phyloP scores from a whole-genome alignment of 75 land plant genomes.

The Selaginella tamariscina region DNA sequence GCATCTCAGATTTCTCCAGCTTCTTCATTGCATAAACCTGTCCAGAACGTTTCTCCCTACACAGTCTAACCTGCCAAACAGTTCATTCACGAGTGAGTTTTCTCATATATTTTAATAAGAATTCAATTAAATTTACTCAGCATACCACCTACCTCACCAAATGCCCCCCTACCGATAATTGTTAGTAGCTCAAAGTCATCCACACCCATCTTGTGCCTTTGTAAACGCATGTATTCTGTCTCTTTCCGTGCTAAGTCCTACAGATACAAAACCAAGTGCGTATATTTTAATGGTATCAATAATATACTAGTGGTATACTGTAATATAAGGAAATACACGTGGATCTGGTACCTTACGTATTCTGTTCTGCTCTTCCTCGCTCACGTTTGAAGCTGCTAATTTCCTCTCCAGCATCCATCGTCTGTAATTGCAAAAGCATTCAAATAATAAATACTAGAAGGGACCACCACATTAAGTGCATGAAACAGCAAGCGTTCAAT shows the following conservation, averaged over 20 bases:
- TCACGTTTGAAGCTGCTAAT: slow-evolving; percentile 62
- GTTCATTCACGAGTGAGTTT: too few species aligned
- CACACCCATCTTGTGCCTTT: slow-evolving; percentile 76
- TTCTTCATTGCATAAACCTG: slow-evolving; percentile 80
- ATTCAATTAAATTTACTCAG: background rate
- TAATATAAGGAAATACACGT: too few species aligned
- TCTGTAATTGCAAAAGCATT: slow-evolving; percentile 26
- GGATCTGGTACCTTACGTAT: too few species aligned
- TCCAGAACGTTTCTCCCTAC: slow-evolving; percentile 56
- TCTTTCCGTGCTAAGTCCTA: slow-evolving; percentile 72
- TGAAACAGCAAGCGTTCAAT: too few species aligned
- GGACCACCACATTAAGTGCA: too few species aligned
- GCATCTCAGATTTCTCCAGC: slow-evolving; percentile 73
- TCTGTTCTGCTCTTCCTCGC: slow-evolving; percentile 68
- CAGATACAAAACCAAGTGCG: too few species aligned
- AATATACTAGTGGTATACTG: too few species aligned
- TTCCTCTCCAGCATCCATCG: slow-evolving; percentile 58
- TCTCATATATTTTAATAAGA: too few species aligned
- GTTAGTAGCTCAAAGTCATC: slow-evolving; percentile 83
- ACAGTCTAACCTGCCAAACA: slow-evolving; percentile 63
- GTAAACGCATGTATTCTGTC: slow-evolving; percentile 79
- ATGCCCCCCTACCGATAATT: slow-evolving; percentile 82
- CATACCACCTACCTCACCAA: slow-evolving; percentile 53
- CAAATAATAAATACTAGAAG: background rate
- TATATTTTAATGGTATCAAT: too few species aligned